Base-by-base conservation (phyloP, 345 rosid species). In the Gossypium mustelinum region DNA sequence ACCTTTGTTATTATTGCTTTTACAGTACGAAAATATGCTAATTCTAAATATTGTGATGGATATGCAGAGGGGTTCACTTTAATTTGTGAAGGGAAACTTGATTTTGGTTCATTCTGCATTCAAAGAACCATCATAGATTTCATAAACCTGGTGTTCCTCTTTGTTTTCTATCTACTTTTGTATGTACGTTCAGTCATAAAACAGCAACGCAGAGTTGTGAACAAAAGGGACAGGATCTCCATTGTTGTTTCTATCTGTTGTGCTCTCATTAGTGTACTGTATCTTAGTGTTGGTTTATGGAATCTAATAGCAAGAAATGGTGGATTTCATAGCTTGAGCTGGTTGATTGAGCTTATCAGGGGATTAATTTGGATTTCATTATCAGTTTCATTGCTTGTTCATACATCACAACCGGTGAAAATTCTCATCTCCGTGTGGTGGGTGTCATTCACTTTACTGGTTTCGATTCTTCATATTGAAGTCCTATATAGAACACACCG, bases 341-440 rank as follows among this genome's bases (percentile, higher is more conserved):
- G 41, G 45, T 29, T 34, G 41, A 68, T 64, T 88, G 70, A 85
- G 92, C 78, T 88, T 65, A 75, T 84, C 55, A 78, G 91, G 82
- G 93, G 91, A 60, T 45, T 86, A 18, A 65, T 85, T 76, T 92
- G 97, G 97, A 34, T 83, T 39, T 86, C 69, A 75, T 68, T 57
- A 87, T 58, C 65, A 82, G 2, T 89, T 92, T 75, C 84, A 88
- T 47, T 92, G 79, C 87, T 92, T 63, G 89, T 87, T 73, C 79
- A 66, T 41, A 85, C 58, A 59, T 80, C 88, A n/a, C 79, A 80
- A 71, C 86, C 82, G 87, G 74, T 71, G 20, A 77, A 75, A 75
- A 75, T 86, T 76, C 63, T 88, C 16, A 70, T 56, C 71, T 79
- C 79, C 45, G 55, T 82, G 29, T 94, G 98, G 98, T 94, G 94